phyloP scores from a whole-genome alignment of 1,284 basidiomycete genomes.

The Microbotryomycetes sp. region DNA sequence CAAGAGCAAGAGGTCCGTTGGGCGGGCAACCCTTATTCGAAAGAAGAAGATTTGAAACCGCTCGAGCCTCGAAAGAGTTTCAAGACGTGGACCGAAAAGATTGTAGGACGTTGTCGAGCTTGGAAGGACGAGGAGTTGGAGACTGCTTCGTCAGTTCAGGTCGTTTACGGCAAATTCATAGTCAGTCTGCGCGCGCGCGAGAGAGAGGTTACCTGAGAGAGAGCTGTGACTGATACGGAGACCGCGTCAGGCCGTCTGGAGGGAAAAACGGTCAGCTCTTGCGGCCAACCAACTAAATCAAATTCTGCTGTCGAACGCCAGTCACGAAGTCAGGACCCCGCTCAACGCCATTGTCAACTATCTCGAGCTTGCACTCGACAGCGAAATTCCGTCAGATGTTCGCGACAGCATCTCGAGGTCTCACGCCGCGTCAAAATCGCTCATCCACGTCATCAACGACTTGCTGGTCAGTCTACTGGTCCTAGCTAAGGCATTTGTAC shows the following conservation, averaged over 20 bases:
- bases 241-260: slow-evolving; percentile 73
- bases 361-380: slow-evolving; percentile 75
- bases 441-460: slow-evolving; percentile 76
- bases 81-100: slow-evolving; percentile 69
- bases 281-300: slow-evolving; percentile 71
- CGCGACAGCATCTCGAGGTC: slow-evolving; percentile 69
- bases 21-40: slow-evolving; percentile 68
- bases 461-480: slow-evolving; percentile 50
- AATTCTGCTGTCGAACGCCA: slow-evolving; percentile 78
- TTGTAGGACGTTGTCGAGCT: slow-evolving; percentile 60
- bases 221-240: neutral
- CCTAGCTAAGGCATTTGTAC: neutral
- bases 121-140: slow-evolving; percentile 87
- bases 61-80: slow-evolving; percentile 73
- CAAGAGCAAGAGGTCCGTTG: slow-evolving; percentile 65
- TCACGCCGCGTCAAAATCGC: slow-evolving; percentile 59
- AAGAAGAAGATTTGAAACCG: slow-evolving; percentile 36
- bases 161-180: slow-evolving; percentile 78
- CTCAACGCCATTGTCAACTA: slow-evolving; percentile 74
- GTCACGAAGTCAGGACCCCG: slow-evolving; percentile 65
- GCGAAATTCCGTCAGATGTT: slow-evolving; percentile 67
- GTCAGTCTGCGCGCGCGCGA: neutral
- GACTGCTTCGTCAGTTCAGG: slow-evolving; percentile 70
- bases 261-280: slow-evolving; percentile 72
- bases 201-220: neutral